Conservation (phyloP, 768 basidiomycete genomes). For the Tricholoma furcatifolium region DNA sequence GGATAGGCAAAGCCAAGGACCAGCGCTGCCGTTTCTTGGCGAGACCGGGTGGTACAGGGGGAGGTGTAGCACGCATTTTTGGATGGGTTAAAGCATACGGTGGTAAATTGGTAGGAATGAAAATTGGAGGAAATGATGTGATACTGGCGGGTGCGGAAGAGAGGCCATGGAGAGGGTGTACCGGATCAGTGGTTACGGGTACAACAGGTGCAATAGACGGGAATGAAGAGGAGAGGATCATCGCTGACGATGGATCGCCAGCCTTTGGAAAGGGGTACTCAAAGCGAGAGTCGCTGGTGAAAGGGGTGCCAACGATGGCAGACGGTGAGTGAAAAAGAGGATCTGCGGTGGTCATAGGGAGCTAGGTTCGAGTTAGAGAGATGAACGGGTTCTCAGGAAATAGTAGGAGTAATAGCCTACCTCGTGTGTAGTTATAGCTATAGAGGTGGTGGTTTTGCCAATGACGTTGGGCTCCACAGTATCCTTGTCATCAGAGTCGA, state of each 20-base stretch:
- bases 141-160: constrained; percentile 15
- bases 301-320: constrained; percentile 33
- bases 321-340: constrained; percentile 26
- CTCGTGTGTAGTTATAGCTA: background rate
- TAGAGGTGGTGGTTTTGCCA: background rate
- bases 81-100: constrained; percentile 21
- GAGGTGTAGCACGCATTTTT: constrained; percentile 20
- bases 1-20: constrained; percentile 16
- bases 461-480: constrained; percentile 13
- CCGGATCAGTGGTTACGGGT: background rate
- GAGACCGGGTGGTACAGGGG: constrained; percentile 28
- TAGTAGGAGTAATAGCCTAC: background rate
- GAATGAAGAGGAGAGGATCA: constrained; percentile 9
- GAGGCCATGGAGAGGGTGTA: constrained; percentile 9
- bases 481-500: constrained; percentile 2
- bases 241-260: constrained; percentile 1
- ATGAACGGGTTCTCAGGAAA: background rate
- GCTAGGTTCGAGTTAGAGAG: background rate
- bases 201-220: constrained; percentile 10
- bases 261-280: constrained; percentile 30
- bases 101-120: constrained; percentile 8
- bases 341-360: constrained; percentile 1
- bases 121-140: constrained; percentile 12
- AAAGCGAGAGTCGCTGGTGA: constrained; percentile 28
- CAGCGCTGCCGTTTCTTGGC: constrained; percentile 25